These are phyloP conservation scores for Mortierella sp. DNA, from an alignment of 371 early-diverging fungal species.

Conservation along the genomic window DNA sequence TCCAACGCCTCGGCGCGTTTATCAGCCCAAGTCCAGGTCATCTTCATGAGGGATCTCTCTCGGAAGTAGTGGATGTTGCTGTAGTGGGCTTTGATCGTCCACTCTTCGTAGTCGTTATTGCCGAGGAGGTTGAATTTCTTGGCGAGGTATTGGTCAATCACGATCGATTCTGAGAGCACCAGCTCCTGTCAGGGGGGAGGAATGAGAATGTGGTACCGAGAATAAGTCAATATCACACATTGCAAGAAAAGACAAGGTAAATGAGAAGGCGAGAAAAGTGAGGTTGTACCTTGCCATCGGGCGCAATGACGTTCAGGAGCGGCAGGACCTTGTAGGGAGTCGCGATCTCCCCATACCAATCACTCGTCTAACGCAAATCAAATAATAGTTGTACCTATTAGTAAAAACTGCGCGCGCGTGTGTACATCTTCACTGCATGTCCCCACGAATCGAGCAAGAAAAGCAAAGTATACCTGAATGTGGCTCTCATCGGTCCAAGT, in stretches of 20 bases:
- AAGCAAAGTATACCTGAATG: neutral
- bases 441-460: neutral
- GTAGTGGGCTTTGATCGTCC: conserved; percentile 32
- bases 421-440: neutral
- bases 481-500: conserved; percentile 23
- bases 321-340: conserved; percentile 46
- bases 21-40: conserved; percentile 26
- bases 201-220: neutral
- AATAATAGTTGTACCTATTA: neutral
- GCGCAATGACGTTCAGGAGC: conserved; percentile 21
- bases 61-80: conserved; percentile 44
- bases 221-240: too few relatives aligned
- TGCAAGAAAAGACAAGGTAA: neutral
- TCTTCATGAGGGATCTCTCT: conserved; percentile 28
- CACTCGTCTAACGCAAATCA: neutral
- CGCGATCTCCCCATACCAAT: conserved; percentile 11
- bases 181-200: conserved; percentile 11
- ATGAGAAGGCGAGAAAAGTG: neutral
- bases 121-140: conserved; percentile 36
- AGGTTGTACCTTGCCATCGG: conserved; percentile 32
- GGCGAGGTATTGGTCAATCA: conserved; percentile 39
- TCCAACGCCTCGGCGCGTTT: conserved; percentile 21
- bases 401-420: neutral
- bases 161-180: conserved; percentile 29
- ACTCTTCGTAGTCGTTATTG: conserved; percentile 40